Evolutionary conservation across 2,329 filamentous ascomycete genomes (phyloP), one percentile per base, ranked within the genome.

Genomic region (Tolypocladium paradoxum): DNA sequence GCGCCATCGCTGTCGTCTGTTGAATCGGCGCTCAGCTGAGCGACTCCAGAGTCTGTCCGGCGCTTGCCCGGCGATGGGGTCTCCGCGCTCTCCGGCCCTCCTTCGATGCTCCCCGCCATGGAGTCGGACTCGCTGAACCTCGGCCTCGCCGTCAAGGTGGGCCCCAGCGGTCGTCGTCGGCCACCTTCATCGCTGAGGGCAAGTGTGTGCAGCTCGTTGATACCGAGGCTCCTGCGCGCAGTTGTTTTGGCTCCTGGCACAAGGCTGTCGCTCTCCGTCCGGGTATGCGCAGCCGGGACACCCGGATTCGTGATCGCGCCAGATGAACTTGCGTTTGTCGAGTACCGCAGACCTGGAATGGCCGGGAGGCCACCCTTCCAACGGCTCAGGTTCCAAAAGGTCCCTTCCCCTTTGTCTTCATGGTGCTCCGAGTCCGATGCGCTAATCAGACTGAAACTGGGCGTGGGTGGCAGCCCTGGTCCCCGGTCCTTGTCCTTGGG

Each of bases 381-480:
- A 24, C 76, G 71, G 36, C 73, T 74, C 22, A 81, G 62, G 55
- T 79, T 82, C 81, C 80, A 84, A 61, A 84, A 83, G 11, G 74
- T 27, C 58, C 68, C 64, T 8, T 72, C 68, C 2, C 69, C 71
- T 4, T 72, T 73, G 4, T 75, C 72, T 29, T 71, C 68, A 6
- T 69, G 67, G 11, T 71, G 63, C 18, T 73, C 65, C 1, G 64
- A 57, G 18, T 67, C 66, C 7, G 63, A 60, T 6, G 62, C 62
- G 36, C 63, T 68, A 7, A 69, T 67, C 29, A 81, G 70, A 6
- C 72, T 78, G 61, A 83, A 82, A 55, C 78, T 79, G 2, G 80
- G 80, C 1, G 76, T 76, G 0, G 79, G 79, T 0, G 76, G 77
- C 2, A 70, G 62, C 4, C 63, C 61, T 1, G 63, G 62, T 16